These are phyloP conservation scores for Thielaviopsis populi DNA, from an alignment of 2,329 filamentous ascomycete genomes.

Conservation along the genomic window DNA sequence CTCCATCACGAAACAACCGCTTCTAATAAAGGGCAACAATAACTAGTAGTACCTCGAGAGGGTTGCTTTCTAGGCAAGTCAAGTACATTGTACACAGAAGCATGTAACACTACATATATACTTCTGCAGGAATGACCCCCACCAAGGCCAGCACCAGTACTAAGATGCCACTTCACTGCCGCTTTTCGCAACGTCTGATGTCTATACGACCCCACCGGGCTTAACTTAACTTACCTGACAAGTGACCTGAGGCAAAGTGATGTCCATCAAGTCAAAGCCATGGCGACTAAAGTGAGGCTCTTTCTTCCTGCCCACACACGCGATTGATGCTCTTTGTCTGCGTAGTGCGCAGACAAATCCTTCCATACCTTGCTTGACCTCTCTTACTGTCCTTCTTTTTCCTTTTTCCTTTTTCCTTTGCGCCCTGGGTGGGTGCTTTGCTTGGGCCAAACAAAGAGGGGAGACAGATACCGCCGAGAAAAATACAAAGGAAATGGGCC, in stretches of 20 bases:
- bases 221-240: background rate
- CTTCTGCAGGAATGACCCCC: background rate
- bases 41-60: background rate
- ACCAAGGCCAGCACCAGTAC: background rate
- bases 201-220: background rate
- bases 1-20: background rate
- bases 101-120: background rate
- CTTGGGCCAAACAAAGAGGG: background rate
- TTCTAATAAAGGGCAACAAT: background rate
- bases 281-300: background rate
- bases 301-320: background rate
- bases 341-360: background rate
- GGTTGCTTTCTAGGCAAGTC: background rate
- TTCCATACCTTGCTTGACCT: background rate
- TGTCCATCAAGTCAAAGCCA: background rate
- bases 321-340: background rate
- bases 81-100: background rate
- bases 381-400: background rate
- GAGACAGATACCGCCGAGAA: background rate
- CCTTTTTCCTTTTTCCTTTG: background rate
- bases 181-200: background rate
- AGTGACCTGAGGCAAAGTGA: background rate
- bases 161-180: constrained; percentile 1
- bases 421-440: background rate
- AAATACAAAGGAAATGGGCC: background rate